These are phyloP conservation scores for Coniferiporia weirii DNA, from an alignment of 1,284 basidiomycete genomes.

Conservation along the genomic window DNA sequence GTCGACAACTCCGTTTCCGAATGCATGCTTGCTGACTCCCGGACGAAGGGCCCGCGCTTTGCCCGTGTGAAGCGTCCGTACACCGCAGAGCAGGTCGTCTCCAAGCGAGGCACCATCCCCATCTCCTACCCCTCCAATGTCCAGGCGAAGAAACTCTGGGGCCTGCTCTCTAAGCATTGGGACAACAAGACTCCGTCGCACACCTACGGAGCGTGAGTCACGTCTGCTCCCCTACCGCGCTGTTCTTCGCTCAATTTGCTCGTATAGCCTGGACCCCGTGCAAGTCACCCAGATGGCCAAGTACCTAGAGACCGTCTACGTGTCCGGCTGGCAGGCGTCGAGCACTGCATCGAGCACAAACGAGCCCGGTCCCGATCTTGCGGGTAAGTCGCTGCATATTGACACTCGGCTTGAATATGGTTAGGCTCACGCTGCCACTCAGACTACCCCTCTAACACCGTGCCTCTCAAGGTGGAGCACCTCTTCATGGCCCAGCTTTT, in stretches of 20 bases:
- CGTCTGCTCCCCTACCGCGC: neutral
- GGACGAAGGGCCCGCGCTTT: slow-evolving; percentile 73
- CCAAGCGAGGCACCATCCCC: slow-evolving; percentile 86
- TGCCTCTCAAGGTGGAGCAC: slow-evolving; percentile 89
- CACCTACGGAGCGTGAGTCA: slow-evolving; percentile 94
- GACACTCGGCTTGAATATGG: neutral
- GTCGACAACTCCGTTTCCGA: too few species aligned
- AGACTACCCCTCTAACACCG: slow-evolving; percentile 94
- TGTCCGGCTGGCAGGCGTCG: slow-evolving; percentile 95
- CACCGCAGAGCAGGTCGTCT: slow-evolving; percentile 88
- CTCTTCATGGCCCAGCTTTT: slow-evolving; percentile 85
- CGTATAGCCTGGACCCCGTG: slow-evolving; percentile 84
- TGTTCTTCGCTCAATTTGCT: neutral
- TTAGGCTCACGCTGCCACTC: slow-evolving; percentile 2
- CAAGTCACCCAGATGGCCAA: slow-evolving; percentile 99
- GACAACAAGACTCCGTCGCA: slow-evolving; percentile 76
- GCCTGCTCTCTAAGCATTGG: slow-evolving; percentile 61
- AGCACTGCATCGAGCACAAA: slow-evolving; percentile 90
- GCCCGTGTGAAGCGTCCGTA: slow-evolving; percentile 84
- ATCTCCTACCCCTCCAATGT: slow-evolving; percentile 85
- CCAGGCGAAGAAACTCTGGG: slow-evolving; percentile 86
- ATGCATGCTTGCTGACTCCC: too few species aligned
- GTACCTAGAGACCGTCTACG: slow-evolving; percentile 96
- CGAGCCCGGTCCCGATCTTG: slow-evolving; percentile 97
- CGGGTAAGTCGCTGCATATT: slow-evolving; percentile 46